phyloP scores from a whole-genome alignment of 1,284 basidiomycete species.

The Trichosporon coremiiforme region DNA sequence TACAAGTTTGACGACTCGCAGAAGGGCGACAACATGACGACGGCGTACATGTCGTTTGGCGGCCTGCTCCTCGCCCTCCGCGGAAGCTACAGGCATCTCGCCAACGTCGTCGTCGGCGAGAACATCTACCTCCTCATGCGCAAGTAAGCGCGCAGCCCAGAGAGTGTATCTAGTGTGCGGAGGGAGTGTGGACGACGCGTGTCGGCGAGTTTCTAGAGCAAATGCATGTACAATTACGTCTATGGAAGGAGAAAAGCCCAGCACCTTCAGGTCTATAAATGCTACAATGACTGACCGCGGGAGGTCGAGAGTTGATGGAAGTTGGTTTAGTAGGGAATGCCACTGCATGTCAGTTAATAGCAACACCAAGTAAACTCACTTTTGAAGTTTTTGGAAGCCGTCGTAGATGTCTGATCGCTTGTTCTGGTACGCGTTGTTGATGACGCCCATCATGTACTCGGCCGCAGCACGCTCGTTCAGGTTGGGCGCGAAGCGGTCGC shows the following conservation, averaged over 20 bases:
- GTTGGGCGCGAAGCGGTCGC: slow-evolving; percentile 81
- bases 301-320: neutral
- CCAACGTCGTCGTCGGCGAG: slow-evolving; percentile 89
- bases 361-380: too few relatives aligned
- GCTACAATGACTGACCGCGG: slow-evolving; percentile 12
- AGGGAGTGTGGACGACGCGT: neutral
- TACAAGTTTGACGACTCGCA: slow-evolving; percentile 91
- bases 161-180: neutral
- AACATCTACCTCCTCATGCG: slow-evolving; percentile 88
- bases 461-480: slow-evolving; percentile 88
- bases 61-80: slow-evolving; percentile 94
- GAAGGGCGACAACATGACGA: slow-evolving; percentile 62
- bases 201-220: slow-evolving; percentile 17
- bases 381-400: slow-evolving; percentile 64
- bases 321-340: slow-evolving; percentile 42
- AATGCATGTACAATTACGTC: slow-evolving; percentile 33
- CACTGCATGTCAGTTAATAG: slow-evolving; percentile 32
- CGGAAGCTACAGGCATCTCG: slow-evolving; percentile 90
- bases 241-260: slow-evolving; percentile 12
- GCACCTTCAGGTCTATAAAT: neutral
- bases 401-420: slow-evolving; percentile 88
- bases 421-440: slow-evolving; percentile 94
- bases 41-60: slow-evolving; percentile 93
- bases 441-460: slow-evolving; percentile 83
- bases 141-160: slow-evolving; percentile 59